Base-by-base conservation (phyloP, 2,329 filamentous ascomycete genomes). In the Fusarium tuaranense region DNA sequence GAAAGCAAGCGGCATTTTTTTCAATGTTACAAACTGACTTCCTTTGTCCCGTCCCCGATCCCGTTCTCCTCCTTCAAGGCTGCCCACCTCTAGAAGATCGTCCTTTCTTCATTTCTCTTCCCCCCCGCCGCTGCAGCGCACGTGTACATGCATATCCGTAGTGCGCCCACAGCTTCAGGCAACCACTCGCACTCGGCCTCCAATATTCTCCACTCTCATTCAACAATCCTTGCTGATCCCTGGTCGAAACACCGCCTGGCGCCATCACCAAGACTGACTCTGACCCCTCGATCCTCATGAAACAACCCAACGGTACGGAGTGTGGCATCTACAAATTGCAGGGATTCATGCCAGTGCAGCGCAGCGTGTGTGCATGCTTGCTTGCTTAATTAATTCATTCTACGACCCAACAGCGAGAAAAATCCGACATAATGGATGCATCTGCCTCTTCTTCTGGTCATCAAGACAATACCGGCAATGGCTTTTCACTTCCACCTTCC, bases 401-500 rank as follows among this genome's bases (percentile, higher is more conserved):
- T 38, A 7, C 67, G 9, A 25, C 53, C 18, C 63, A 41, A 60
- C 14, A 41, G 38, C 22, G 20, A 63, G n/a, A 60, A 61, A 63
- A 3, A 41, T 55, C 46, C 39, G 58, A n/a, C 66, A 44, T 65
- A 38, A 79, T 76, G 69, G 65, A 72, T n/a, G 39, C 69, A 44
- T 63, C 55, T 39, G 27, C 68, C 41, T 30, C 63, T 34, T 62
- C 20, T 22, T 39, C 62, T 63, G 39, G 46, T 46, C 22, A 34
- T 13, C 51, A 63, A 36, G 62, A 66, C 53, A 20, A 72, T 71
- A 64, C 62, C 58, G 7, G 22, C 61, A n/a, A 51, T 51, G 65
- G 30, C 67, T 63, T 78, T 67, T 78, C 72, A 44, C 82, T 90
- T 55, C 88, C 89, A 20, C 69, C 81, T 41, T 86, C 82, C 51